These are phyloP conservation scores for Cryphonectria nitschkei DNA, from an alignment of 2,329 filamentous ascomycete species.

Conservation along the genomic window DNA sequence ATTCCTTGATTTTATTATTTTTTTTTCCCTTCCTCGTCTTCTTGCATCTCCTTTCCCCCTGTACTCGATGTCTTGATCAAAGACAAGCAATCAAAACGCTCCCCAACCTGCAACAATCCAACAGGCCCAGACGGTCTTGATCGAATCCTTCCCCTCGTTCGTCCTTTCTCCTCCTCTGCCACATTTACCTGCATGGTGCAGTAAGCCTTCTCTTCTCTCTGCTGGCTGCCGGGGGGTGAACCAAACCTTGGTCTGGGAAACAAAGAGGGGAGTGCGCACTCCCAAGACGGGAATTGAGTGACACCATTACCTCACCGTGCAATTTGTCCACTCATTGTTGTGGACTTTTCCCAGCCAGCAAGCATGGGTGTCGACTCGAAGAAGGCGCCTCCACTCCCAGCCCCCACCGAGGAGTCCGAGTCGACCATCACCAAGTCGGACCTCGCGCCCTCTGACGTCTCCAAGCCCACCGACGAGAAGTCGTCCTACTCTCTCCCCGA, in stretches of 20 bases:
- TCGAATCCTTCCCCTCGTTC: slow-evolving; percentile 17
- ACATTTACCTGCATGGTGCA: slow-evolving; percentile 28
- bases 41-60: neutral
- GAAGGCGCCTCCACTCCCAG: slow-evolving; percentile 70
- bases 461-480: slow-evolving; percentile 68
- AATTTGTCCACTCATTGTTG: slow-evolving; percentile 27
- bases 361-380: slow-evolving; percentile 61
- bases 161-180: slow-evolving; percentile 2
- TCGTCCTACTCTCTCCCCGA: slow-evolving; percentile 81
- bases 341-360: slow-evolving; percentile 30
- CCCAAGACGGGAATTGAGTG: slow-evolving; percentile 26
- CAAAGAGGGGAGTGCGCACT: slow-evolving; percentile 16
- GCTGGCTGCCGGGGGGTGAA: slow-evolving; percentile 11
- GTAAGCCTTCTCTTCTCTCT: slow-evolving; percentile 23
- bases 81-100: slow-evolving; percentile 24
- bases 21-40: neutral
- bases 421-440: slow-evolving; percentile 62
- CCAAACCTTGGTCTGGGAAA: slow-evolving; percentile 23
- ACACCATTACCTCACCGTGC: slow-evolving; percentile 29
- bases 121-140: slow-evolving; percentile 9
- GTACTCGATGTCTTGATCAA: slow-evolving; percentile 31
- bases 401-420: slow-evolving; percentile 72
- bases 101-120: slow-evolving; percentile 26
- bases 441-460: slow-evolving; percentile 66
- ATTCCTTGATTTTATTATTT: neutral